phyloP scores from a whole-genome alignment of 345 rosid genomes.

The Geranium brycei region DNA sequence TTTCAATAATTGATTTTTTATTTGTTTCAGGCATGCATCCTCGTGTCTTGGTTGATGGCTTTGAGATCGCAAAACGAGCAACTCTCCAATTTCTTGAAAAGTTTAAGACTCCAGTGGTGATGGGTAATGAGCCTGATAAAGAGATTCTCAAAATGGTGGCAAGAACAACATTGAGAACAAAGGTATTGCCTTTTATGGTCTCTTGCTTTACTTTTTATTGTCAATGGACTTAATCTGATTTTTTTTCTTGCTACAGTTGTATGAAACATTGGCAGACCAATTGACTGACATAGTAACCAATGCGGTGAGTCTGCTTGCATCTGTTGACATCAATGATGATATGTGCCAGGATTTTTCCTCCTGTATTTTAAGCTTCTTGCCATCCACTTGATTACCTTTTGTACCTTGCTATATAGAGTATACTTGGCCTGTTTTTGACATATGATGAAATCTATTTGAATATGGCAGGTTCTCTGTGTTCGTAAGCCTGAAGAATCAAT shows the following conservation, averaged over 20 bases:
- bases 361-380: constrained; percentile 1
- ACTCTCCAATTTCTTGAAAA: constrained; percentile 84
- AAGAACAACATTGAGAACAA: constrained; percentile 82
- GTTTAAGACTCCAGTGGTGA: constrained; percentile 88
- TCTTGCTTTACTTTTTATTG: neutral
- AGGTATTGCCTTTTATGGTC: constrained; percentile 30
- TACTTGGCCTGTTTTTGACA: neutral
- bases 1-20: neutral
- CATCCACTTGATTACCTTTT: neutral
- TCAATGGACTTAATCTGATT: neutral
- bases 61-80: constrained; percentile 90
- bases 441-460: constrained; percentile 6
- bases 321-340: neutral
- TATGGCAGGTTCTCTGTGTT: constrained; percentile 70
- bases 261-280: constrained; percentile 88
- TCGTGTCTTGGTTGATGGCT: constrained; percentile 94
- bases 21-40: constrained; percentile 81
- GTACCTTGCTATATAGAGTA: neutral
- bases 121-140: constrained; percentile 88
- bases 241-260: constrained; percentile 37
- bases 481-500: constrained; percentile 77
- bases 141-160: constrained; percentile 97
- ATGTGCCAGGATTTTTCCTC: neutral
- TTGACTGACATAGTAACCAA: constrained; percentile 80
- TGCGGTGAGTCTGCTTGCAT: constrained; percentile 36